A percentile compares a stretch with the other conserved stretches of the same genome.
phyloP scores from a whole-genome alignment of 2,329 filamentous ascomycete genomes.

The Didymella sp. region DNA sequence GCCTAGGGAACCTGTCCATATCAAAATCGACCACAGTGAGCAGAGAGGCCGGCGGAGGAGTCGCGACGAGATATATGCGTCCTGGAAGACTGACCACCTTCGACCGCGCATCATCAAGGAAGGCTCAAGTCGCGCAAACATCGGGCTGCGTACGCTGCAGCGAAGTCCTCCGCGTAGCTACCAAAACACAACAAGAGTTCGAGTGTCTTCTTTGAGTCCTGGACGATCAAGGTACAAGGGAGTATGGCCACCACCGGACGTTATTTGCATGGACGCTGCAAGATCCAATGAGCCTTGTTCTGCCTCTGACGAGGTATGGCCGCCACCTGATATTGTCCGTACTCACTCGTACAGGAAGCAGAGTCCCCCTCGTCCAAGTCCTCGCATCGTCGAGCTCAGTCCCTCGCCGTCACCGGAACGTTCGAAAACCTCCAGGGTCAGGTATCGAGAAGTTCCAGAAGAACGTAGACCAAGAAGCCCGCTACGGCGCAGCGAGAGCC shows the following conservation, averaged over 20 bases:
- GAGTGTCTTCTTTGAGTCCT: conserved; percentile 33
- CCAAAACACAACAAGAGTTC: conserved; percentile 22
- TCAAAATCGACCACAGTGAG: conserved; percentile 28
- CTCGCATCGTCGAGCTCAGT: conserved; percentile 34
- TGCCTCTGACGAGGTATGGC: conserved; percentile 29
- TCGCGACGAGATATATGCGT: conserved; percentile 30
- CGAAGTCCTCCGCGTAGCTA: conserved; percentile 20
- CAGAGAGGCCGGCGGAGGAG: conserved; percentile 33
- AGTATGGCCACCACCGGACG: conserved; percentile 30
- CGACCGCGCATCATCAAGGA: conserved; percentile 26
- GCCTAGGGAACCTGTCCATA: conserved; percentile 29
- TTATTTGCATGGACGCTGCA: conserved; percentile 18
- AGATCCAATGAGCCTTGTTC: conserved; percentile 3
- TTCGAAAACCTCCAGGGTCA: conserved; percentile 21
- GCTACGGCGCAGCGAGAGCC: conserved; percentile 24
- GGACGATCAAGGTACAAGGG: conserved; percentile 27
- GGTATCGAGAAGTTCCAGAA: conserved; percentile 26
- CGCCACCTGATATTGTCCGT: conserved; percentile 33
- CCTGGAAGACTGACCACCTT: conserved; percentile 26
- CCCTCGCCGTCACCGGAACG: conserved; percentile 33
- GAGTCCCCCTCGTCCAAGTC: conserved; percentile 18
- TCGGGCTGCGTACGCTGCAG: conserved; percentile 38
- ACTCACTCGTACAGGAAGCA: conserved; percentile 32
- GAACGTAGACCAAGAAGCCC: conserved; percentile 23
- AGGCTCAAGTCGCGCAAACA: conserved; percentile 27